phyloP scores from a whole-genome alignment of 2,329 filamentous ascomycete genomes.

The Monilinia vaccinii-corymbosi region DNA sequence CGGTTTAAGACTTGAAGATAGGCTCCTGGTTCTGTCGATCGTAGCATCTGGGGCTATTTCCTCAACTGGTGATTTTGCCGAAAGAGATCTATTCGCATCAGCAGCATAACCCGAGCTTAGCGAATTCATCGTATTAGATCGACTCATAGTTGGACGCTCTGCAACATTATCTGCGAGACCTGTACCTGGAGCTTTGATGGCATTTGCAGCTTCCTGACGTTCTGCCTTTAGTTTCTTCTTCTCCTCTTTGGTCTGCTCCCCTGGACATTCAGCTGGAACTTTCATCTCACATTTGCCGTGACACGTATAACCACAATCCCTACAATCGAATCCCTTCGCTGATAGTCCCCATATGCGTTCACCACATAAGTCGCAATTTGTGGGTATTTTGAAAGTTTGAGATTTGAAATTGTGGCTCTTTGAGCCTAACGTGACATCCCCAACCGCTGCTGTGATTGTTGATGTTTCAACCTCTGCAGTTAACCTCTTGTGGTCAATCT shows the following conservation, averaged over 20 bases:
- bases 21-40: slow-evolving; percentile 5
- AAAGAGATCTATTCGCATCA: slow-evolving; percentile 67
- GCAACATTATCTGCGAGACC: slow-evolving; percentile 40
- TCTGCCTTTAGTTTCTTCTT: slow-evolving; percentile 87
- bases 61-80: slow-evolving; percentile 43
- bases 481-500: slow-evolving; percentile 72
- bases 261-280: slow-evolving; percentile 89
- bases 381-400: slow-evolving; percentile 99
- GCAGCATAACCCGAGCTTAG: slow-evolving; percentile 80
- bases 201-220: slow-evolving; percentile 68
- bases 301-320: slow-evolving; percentile 94
- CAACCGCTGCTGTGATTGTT: slow-evolving; percentile 83
- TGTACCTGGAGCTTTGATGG: slow-evolving; percentile 19
- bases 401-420: slow-evolving; percentile 97
- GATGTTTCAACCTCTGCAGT: slow-evolving; percentile 89
- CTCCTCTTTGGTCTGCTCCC: slow-evolving; percentile 88
- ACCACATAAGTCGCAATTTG: slow-evolving; percentile 93
- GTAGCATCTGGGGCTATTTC: slow-evolving; percentile 36
- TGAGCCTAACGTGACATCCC: slow-evolving; percentile 84
- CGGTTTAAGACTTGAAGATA: slow-evolving; percentile 20
- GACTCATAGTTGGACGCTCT: slow-evolving; percentile 59
- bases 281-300: slow-evolving; percentile 99
- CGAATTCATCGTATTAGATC: slow-evolving; percentile 81
- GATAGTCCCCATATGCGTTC: slow-evolving; percentile 96
- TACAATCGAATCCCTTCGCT: slow-evolving; percentile 92